Conservation (phyloP, 225 moss, liverwort and hornwort species). For the Neckera pumila region DNA sequence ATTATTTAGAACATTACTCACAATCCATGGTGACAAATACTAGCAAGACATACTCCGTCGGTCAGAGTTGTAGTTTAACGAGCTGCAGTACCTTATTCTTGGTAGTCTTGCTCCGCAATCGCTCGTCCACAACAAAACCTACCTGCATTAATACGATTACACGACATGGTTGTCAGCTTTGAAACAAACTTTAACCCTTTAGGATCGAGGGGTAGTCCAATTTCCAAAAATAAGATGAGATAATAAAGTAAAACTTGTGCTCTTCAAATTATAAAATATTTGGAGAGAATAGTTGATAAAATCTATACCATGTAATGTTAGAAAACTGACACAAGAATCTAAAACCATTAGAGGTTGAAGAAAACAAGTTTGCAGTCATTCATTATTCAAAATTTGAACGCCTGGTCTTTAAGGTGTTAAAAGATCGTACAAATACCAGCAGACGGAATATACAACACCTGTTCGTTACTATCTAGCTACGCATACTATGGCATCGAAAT, state of each 20-base stretch:
- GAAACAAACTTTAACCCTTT: neutral
- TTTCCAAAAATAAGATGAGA: neutral
- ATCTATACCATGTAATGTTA: neutral
- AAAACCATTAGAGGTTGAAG: neutral
- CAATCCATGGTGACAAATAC: neutral
- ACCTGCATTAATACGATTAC: constrained; percentile 32
- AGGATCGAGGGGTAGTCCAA: neutral
- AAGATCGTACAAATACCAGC: neutral
- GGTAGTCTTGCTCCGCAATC: constrained; percentile 68
- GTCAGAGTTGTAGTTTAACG: neutral
- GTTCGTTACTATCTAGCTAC: neutral
- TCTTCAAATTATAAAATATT: too few relatives aligned
- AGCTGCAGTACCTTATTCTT: constrained; percentile 57
- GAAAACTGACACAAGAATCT: neutral
- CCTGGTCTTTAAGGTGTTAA: neutral
- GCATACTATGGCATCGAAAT: neutral
- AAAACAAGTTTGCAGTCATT: neutral
- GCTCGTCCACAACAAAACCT: constrained; percentile 91
- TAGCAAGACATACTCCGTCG: neutral
- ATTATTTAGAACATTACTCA: neutral
- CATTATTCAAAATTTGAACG: neutral
- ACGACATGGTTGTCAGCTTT: neutral
- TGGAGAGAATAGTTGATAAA: neutral
- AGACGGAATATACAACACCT: neutral
- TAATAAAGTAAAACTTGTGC: neutral